Conservation (phyloP, 2,329 filamentous ascomycete species). For the Fusarium graminum region DNA sequence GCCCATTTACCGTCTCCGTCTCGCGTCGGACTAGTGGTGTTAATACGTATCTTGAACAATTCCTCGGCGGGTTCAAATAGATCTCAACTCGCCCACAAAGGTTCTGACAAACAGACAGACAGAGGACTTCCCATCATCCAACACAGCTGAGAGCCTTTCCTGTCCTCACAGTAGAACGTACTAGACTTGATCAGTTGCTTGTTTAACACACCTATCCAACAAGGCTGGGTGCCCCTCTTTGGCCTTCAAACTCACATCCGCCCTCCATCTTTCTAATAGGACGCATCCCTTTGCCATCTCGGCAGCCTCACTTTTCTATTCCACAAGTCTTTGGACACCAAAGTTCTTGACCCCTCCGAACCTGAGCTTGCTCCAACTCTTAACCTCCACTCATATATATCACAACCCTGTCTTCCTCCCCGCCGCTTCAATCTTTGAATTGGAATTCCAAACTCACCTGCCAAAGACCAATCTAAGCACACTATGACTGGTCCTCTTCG, state of each 20-base stretch:
- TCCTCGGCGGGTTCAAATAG: slow-evolving; percentile 35
- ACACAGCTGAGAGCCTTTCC: slow-evolving; percentile 1
- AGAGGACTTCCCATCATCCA: slow-evolving; percentile 4
- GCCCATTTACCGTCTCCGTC: not conserved
- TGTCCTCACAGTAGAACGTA: slow-evolving; percentile 12
- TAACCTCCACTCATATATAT: slow-evolving; percentile 34
- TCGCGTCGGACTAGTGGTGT: slow-evolving; percentile 2
- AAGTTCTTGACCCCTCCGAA: not conserved
- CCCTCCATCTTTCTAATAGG: slow-evolving; percentile 34
- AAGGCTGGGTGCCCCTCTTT: slow-evolving; percentile 26
- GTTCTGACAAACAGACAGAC: slow-evolving; percentile 4
- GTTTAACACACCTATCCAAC: slow-evolving; percentile 12
- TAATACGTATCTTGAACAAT: slow-evolving; percentile 8
- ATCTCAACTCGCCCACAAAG: slow-evolving; percentile 11
- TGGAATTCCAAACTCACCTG: slow-evolving; percentile 12
- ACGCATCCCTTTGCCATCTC: slow-evolving; percentile 35
- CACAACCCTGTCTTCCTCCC: slow-evolving; percentile 26
- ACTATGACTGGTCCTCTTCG: slow-evolving; percentile 27
- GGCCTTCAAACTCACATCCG: slow-evolving; percentile 21
- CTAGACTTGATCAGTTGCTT: not conserved
- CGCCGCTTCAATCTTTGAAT: slow-evolving; percentile 5
- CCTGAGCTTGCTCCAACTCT: slow-evolving; percentile 3
- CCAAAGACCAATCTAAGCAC: slow-evolving; percentile 21
- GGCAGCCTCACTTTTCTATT: slow-evolving; percentile 40
- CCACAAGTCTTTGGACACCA: slow-evolving; percentile 4